Evolutionary conservation across 140 eudicot genomes (phyloP), one percentile per base, ranked within the genome.

Genomic region (Bidens hawaiensis): DNA sequence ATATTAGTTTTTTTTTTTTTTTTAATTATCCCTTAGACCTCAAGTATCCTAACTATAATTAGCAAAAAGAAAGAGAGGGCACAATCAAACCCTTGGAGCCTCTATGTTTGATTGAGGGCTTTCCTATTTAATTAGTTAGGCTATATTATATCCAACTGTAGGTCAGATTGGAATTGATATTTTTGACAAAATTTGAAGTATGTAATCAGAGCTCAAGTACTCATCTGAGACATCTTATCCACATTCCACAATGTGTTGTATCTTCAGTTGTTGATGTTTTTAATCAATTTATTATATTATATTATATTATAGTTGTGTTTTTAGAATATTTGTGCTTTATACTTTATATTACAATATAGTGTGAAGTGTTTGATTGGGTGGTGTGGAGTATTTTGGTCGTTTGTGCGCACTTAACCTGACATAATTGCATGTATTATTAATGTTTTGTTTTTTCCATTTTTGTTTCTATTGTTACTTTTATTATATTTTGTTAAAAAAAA

Each of bases 11-110:
- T 50, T 54, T 72, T 55, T 64, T 55, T 38, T 50, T 54, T 72
- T 55, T 49, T 30, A 30, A 3, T 30, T 64, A 56, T 79, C 83
- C 72, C 75, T 74, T 79, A 76, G 82, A 69, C 41, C 75, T 73
- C 64, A 76, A 79, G 83, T 49, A 65, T 79, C 68, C 75, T 79
- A 79, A 79, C 84, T 69, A 69, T 62, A 49, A 62, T 64, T 69
- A 69, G 65, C 77, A 31, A 69, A 64, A 78, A 61, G 68, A 50
- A 51, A 73, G 79, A 70, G 72, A 64, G 63, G 70, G 73, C 66
- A 33, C 72, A 72, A 72, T 72, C 72, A 72, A 64, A 72, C 72
- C 77, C 72, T 72, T 72, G 9, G 72, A 72, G 77, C 77, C 77
- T 72, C 75, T 58, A 73, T 69, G 75, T 43, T 69, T 78, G 48